Evolutionary conservation across 768 basidiomycete genomes (phyloP).

Genomic region (Kwoniella mangroviensis): DNA sequence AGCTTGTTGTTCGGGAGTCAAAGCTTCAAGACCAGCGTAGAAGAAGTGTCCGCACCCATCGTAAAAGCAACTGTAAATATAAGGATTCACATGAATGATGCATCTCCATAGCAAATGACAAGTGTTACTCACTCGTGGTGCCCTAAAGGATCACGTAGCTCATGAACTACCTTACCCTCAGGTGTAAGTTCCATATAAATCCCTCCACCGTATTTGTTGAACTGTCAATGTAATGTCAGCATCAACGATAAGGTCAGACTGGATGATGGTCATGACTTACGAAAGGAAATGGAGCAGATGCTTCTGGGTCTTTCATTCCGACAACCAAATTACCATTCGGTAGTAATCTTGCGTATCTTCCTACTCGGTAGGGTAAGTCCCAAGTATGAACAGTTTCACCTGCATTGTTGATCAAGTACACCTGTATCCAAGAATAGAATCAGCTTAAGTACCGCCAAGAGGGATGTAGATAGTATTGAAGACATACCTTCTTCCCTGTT

Average conservation of each 20-base stretch:
- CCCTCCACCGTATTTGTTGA: slow-evolving; percentile 35
- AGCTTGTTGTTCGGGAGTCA: slow-evolving; percentile 20
- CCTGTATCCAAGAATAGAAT: neutral
- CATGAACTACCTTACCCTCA: slow-evolving; percentile 25
- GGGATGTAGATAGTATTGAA: neutral
- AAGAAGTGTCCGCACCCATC: slow-evolving; percentile 26
- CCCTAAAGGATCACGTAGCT: slow-evolving; percentile 29
- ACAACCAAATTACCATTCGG: slow-evolving; percentile 30
- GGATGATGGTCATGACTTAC: slow-evolving; percentile 11
- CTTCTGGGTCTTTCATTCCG: slow-evolving; percentile 32
- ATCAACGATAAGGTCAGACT: neutral
- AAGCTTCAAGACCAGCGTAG: slow-evolving; percentile 28
- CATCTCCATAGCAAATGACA: no score
- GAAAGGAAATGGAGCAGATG: slow-evolving; percentile 28
- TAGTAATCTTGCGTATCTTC: slow-evolving; percentile 24
- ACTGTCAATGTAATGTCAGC: slow-evolving; percentile 2
- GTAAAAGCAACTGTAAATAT: slow-evolving; percentile 24
- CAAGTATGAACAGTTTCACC: slow-evolving; percentile 24
- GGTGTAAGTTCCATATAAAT: slow-evolving; percentile 30
- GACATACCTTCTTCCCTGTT: slow-evolving; percentile 22
- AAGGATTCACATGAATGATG: neutral
- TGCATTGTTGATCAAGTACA: slow-evolving; percentile 27
- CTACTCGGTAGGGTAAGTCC: slow-evolving; percentile 28
- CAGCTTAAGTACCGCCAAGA: neutral
- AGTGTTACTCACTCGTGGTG: slow-evolving; percentile 28